Conservation (phyloP, 192 early-diverging fungal genomes). For the Dispira parvispora region DNA sequence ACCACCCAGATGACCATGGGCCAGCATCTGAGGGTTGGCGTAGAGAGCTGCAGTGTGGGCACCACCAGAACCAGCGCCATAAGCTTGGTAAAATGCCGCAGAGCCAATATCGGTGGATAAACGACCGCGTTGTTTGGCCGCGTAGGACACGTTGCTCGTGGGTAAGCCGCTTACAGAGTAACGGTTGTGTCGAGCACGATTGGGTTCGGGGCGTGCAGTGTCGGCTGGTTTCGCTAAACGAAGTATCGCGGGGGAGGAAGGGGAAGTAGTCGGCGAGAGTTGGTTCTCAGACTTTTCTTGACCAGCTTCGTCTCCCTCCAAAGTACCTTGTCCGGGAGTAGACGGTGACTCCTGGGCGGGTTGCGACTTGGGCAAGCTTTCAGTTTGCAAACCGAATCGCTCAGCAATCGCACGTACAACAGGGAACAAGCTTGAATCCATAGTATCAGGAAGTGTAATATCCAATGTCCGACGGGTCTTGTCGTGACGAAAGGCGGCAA, state of each 20-base stretch:
- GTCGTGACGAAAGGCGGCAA: slow-evolving; percentile 55
- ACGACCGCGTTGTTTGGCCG: slow-evolving; percentile 8
- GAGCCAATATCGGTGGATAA: neutral
- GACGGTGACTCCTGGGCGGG: too few species aligned
- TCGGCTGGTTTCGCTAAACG: slow-evolving; percentile 14
- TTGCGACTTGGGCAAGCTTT: neutral
- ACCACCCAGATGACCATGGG: neutral
- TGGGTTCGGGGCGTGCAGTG: slow-evolving; percentile 8
- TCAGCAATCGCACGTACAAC: slow-evolving; percentile 53
- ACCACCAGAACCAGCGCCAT: neutral
- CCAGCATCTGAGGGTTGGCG: too few species aligned
- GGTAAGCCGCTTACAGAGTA: neutral
- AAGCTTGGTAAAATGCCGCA: neutral
- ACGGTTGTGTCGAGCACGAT: slow-evolving; percentile 5
- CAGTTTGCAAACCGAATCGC: slow-evolving; percentile 36
- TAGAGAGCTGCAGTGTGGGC: too few species aligned
- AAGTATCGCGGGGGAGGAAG: neutral
- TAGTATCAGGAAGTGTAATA: slow-evolving; percentile 31
- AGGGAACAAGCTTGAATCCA: slow-evolving; percentile 39
- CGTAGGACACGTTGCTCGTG: neutral
- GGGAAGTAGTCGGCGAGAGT: too few species aligned
- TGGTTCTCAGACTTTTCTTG: too few species aligned
- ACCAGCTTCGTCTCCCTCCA: too few species aligned
- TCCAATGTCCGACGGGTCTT: slow-evolving; percentile 43
- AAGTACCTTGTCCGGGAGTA: too few species aligned